Percentiles rank a stretch among this genome's conserved stretches.
These are phyloP conservation scores for Metschnikowia dekortorum DNA, from an alignment of 805 yeast genomes.

Conservation along the genomic window DNA sequence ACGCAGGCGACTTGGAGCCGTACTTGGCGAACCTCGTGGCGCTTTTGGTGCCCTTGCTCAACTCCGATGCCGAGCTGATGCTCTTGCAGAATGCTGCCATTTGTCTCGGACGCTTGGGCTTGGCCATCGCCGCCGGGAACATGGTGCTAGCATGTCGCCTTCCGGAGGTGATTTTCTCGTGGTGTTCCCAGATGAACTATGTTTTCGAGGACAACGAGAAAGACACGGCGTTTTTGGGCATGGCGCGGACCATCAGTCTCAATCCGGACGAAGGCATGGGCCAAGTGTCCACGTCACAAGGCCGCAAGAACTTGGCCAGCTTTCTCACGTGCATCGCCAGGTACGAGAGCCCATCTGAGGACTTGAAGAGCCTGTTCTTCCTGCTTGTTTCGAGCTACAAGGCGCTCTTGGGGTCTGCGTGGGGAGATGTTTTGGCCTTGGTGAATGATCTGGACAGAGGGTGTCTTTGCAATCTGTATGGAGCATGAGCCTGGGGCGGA, in stretches of 20 bases:
- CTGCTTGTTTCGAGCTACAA: conserved; percentile 45
- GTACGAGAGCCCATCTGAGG: conserved; percentile 48
- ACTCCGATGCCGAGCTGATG: conserved; percentile 53
- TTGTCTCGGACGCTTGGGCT: conserved; percentile 82
- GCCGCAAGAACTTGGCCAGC: conserved; percentile 44
- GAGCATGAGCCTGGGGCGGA: neutral
- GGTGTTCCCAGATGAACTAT: conserved; percentile 68
- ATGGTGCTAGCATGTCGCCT: conserved; percentile 54
- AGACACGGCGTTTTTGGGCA: conserved; percentile 80
- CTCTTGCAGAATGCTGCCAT: conserved; percentile 86
- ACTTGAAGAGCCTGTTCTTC: conserved; percentile 41
- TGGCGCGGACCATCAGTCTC: conserved; percentile 61
- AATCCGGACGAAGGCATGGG: conserved; percentile 62
- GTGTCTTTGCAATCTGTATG: conserved; percentile 12
- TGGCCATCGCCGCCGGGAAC: conserved; percentile 37
- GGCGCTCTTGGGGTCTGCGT: conserved; percentile 42
- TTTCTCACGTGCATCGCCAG: conserved; percentile 58
- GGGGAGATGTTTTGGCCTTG: conserved; percentile 29
- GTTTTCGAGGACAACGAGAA: conserved; percentile 83
- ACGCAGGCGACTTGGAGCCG: conserved; percentile 43
- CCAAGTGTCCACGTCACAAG: conserved; percentile 40
- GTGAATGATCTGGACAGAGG: conserved; percentile 28
- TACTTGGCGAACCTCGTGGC: conserved; percentile 52
- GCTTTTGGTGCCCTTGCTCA: conserved; percentile 56
- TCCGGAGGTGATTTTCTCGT: conserved; percentile 52